phyloP scores from a whole-genome alignment of 73 alveolate species.

The Stentor coeruleus region DNA sequence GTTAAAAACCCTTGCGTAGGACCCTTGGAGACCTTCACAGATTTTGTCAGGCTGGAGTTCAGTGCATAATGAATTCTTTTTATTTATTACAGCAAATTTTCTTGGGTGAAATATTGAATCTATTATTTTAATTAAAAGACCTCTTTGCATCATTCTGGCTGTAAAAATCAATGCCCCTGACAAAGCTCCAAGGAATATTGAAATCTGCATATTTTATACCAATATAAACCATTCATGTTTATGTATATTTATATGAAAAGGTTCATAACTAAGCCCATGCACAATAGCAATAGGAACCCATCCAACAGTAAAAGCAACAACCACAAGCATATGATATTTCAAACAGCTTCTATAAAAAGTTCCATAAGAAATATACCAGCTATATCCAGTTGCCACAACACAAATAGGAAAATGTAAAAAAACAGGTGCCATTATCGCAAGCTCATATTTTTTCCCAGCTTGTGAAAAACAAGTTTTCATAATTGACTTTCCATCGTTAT shows the following conservation, averaged over 20 bases:
- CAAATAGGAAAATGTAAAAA: not conserved
- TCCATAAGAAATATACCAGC: not conserved
- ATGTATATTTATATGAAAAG: not conserved
- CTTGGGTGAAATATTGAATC: not conserved
- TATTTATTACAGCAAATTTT: too few species aligned
- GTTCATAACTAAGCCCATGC: not conserved
- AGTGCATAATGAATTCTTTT: too few species aligned
- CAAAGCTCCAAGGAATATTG: not conserved
- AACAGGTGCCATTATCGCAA: not conserved
- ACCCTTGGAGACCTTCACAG: too few species aligned
- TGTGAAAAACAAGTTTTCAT: not conserved
- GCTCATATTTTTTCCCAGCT: not conserved
- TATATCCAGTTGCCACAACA: not conserved
- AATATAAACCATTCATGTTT: not conserved
- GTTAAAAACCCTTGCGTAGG: not conserved
- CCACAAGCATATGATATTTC: not conserved
- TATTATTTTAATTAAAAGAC: not conserved
- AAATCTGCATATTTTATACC: not conserved
- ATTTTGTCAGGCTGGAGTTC: too few species aligned
- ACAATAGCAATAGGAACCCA: not conserved
- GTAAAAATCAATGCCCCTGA: not conserved
- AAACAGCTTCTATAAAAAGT: not conserved
- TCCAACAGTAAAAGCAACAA: not conserved
- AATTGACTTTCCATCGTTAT: not conserved
- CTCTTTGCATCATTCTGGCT: not conserved